phyloP scores from a whole-genome alignment of 176 grass and related monocot genomes.

The Rhynchospora breviuscula region DNA sequence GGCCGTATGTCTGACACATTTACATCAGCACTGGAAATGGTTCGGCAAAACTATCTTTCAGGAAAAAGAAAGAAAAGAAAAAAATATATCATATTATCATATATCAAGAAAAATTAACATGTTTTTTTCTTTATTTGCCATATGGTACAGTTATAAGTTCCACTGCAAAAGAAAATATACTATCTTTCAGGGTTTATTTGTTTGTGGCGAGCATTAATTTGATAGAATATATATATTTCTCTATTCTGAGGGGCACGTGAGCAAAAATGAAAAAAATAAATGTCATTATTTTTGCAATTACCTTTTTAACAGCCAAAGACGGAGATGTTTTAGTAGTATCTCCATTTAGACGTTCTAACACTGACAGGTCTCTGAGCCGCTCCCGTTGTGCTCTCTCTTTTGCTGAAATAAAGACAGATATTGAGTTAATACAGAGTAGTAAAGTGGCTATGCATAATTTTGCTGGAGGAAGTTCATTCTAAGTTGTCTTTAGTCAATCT shows the following conservation, averaged over 20 bases:
- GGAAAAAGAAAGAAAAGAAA: conserved; percentile 22
- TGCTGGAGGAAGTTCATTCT: background rate
- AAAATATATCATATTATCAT: background rate
- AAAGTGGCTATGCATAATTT: background rate
- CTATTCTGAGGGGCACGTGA: background rate
- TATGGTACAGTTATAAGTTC: background rate
- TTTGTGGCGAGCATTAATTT: too few species aligned
- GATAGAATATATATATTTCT: background rate
- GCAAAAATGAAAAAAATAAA: conserved; percentile 3
- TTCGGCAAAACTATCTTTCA: conserved; percentile 92
- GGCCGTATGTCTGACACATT: conserved; percentile 63
- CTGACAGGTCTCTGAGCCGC: conserved; percentile 73
- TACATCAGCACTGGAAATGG: conserved; percentile 46
- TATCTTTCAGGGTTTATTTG: background rate
- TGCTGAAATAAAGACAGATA: conserved; percentile 30
- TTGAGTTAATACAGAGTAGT: background rate
- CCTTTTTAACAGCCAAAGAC: conserved; percentile 79
- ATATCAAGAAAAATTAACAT: background rate
- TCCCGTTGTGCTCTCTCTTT: conserved; percentile 68
- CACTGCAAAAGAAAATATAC: background rate
- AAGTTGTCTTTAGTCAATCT: background rate
- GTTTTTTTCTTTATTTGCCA: background rate
- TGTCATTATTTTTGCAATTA: conserved; percentile 22
- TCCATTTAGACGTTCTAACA: conserved; percentile 58
- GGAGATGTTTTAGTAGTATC: conserved; percentile 54